Evolutionary conservation across 306 rosid genomes (phyloP).

Genomic region (Luffa aegyptiaca): DNA sequence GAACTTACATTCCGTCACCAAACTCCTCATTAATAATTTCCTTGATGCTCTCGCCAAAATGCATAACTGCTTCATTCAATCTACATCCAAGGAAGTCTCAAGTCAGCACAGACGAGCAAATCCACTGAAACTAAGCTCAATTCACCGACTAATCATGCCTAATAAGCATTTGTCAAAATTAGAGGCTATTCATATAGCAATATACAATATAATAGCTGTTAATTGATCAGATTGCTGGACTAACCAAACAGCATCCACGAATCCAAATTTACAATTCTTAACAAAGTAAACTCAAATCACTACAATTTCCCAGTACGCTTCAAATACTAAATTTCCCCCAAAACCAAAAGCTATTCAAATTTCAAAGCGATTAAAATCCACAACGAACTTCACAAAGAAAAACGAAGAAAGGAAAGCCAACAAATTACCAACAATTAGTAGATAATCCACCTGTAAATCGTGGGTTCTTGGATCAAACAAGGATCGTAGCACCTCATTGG

Average conservation of each 20-base stretch:
- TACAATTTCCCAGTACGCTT: background rate
- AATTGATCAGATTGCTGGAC: background rate
- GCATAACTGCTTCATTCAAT: conserved; percentile 93
- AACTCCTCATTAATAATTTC: conserved; percentile 86
- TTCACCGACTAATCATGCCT: background rate
- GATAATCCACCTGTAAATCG: conserved; percentile 55
- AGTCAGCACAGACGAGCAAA: conserved; percentile 12
- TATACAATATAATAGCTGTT: background rate
- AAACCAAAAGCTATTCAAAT: background rate
- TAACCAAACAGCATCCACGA: background rate
- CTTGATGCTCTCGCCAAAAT: conserved; percentile 97
- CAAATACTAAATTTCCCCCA: background rate
- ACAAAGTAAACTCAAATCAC: background rate
- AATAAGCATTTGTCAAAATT: background rate
- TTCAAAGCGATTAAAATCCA: background rate
- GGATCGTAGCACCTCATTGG: conserved; percentile 89
- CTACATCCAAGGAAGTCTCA: conserved; percentile 24
- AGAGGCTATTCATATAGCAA: background rate
- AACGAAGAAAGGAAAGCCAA: background rate
- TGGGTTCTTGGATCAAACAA: conserved; percentile 70
- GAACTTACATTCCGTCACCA: conserved; percentile 96
- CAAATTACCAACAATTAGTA: background rate
- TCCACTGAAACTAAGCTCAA: background rate
- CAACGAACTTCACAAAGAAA: background rate
- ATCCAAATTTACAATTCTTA: background rate